Base-by-base conservation (phyloP, 2,329 filamentous ascomycete genomes). In the Xylariaceae sp. region DNA sequence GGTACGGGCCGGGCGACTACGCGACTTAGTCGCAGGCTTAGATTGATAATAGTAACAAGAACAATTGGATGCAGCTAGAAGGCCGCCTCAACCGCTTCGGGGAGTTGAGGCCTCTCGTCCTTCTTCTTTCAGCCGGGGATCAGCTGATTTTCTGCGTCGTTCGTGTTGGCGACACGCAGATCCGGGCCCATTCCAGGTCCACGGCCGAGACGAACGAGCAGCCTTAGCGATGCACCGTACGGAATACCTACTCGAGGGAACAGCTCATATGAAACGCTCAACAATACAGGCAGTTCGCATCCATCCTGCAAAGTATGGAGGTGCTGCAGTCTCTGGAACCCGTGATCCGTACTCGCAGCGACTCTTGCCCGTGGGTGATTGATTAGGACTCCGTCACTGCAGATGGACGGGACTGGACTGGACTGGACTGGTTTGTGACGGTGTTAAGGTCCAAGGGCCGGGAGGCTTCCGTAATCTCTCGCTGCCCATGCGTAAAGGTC, bases 401-500 rank as follows among this genome's bases (percentile, higher is more conserved):
- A 51, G 44, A 30, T 30, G 23, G 23, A 30, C 23, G 23, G 23
- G 23, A 30, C 23, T 30, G 4, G 17, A 18, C 17, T 18, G 17
- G 17, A 30, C 4, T 30, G 23, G 53, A 34, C 52, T 44, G 58
- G 58, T 56, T 58, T 60, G 53, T 58, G 51, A 55, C 59, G 37
- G 54, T 53, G 57, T 57, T 50, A 13, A n/a, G 23, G 18, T 15
- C 17, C 23, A 13, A n/a, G 23, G 18, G 34, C 17, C 23, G 11
- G 49, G 11, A 15, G 37, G 3, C 37, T 41, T 41, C 37, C 37
- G 37, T 41, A 51, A 7, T 35, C 8, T 17, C 10, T 17, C 53
- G 57, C 57, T 51, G 57, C 54, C 51, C 23, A 30, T 61, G 57
- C 55, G 51, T 60, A 56, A 39, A 59, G 61, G 61, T 58, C 61